Conservation (phyloP, 2,329 filamentous ascomycete genomes). For the Curvularia sp. region DNA sequence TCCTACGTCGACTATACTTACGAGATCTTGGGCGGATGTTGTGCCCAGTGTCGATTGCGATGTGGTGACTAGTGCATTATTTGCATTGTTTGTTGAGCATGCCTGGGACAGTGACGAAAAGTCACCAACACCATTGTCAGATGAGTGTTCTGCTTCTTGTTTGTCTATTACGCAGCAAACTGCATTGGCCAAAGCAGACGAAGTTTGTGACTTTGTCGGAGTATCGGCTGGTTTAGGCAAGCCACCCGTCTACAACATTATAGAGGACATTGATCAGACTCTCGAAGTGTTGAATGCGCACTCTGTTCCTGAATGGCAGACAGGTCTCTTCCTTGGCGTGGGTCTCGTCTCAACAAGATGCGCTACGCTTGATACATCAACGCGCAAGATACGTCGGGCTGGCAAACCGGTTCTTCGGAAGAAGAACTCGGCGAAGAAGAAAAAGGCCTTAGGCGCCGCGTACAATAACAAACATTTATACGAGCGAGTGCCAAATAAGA, state of each 20-base stretch:
- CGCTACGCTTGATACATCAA: conserved; percentile 9
- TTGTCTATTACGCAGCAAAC: not conserved
- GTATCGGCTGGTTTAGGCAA: conserved; percentile 7
- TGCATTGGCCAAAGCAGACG: not conserved
- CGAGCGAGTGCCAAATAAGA: not conserved
- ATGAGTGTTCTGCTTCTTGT: not conserved
- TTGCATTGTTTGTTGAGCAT: not conserved
- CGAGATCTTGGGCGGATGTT: not conserved
- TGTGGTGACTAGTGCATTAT: not conserved
- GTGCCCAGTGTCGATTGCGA: not conserved
- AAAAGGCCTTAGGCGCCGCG: not conserved
- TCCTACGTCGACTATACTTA: not conserved
- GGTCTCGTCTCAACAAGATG: conserved; percentile 12
- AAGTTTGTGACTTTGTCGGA: conserved; percentile 18
- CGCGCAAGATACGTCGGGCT: conserved; percentile 10
- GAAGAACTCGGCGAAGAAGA: not conserved
- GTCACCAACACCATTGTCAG: not conserved
- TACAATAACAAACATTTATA: not conserved
- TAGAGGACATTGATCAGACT: conserved; percentile 2
- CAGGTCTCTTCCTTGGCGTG: conserved; percentile 9
- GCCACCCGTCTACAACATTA: conserved; percentile 10
- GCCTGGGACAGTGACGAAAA: conserved; percentile 1
- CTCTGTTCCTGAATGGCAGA: conserved; percentile 1
- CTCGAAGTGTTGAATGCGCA: not conserved
- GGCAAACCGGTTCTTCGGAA: conserved; percentile 11